Base-by-base conservation (phyloP, 805 yeast genomes). In the Ogataea nonfermentans region DNA sequence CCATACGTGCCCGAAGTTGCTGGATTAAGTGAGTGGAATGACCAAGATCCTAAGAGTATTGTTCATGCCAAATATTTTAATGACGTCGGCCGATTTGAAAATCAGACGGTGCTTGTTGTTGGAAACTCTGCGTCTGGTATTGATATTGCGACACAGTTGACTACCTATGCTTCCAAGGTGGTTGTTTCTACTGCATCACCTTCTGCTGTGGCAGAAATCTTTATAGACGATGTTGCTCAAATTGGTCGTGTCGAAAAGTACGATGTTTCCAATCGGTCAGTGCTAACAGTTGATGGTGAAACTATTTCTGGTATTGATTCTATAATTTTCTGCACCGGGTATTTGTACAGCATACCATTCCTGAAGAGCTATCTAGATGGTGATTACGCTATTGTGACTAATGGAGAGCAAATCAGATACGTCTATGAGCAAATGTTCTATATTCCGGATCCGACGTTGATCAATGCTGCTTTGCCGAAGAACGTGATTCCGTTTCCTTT, bases 271-370 rank as follows among this genome's bases (percentile, higher is more conserved):
- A 49, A 56, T 13, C 44, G 52, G 19, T 51, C 66, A 0, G 70
- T 79, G 2, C 52, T 58, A 9, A 74, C 81, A 41, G 65, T 49
- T 4, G 78, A 77, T 46, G 88, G 83, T 2, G 48, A 59, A 3
- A 57, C 51, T 9, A 42, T 80, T 2, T 49, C 51, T 1, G 67
- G 66, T 25, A 73, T 84, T 28, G 90, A 84, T 46, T 53, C 55
- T 15, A 64, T 86, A 8, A 64, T 85, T 8, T 83, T 79, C 56
- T 84, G 86, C 35, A 85, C 95, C 0, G 95, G 95, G 1, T 86
- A 84, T 58, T 65, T 77, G 32, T 79, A 79, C 52, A 72, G 77
- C 25, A 67, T 76, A 40, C 93, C 95, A 14, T 83, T 76, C 49
- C 58, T 86, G 35, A 68, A 73, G 30, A 47, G 47, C 23, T 63